These are phyloP conservation scores for Neurospora sp. DNA, from an alignment of 495 filamentous ascomycete species.

Conservation along the genomic window DNA sequence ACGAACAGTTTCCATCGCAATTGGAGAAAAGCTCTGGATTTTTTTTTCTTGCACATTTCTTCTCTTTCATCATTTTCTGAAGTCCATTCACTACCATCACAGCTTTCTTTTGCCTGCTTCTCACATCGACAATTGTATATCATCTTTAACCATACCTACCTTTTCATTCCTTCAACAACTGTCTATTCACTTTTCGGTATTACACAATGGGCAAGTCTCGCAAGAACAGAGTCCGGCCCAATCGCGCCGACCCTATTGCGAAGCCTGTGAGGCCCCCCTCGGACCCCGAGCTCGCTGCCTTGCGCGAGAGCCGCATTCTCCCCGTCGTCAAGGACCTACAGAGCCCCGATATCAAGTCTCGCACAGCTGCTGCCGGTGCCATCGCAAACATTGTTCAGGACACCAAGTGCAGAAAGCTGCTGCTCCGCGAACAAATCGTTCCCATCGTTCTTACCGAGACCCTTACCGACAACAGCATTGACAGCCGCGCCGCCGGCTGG, in stretches of 20 bases:
- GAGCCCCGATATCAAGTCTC: conserved; percentile 41
- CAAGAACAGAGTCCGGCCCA: conserved; percentile 24
- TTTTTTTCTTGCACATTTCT: neutral
- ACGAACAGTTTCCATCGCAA: neutral
- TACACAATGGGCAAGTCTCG: conserved; percentile 34
- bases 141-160: neutral
- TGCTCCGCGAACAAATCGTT: conserved; percentile 51
- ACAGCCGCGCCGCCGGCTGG: conserved; percentile 51
- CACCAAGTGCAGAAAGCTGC: conserved; percentile 44
- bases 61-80: neutral
- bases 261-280: conserved; percentile 42
- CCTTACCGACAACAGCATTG: conserved; percentile 45
- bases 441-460: conserved; percentile 49
- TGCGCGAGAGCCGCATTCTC: conserved; percentile 47
- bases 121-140: neutral
- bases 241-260: conserved; percentile 35
- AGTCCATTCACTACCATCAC: neutral
- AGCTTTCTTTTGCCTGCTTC: neutral
- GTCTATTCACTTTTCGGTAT: neutral
- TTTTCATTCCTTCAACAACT: neutral
- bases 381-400: conserved; percentile 51
- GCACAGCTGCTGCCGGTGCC: conserved; percentile 41
- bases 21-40: neutral
- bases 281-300: conserved; percentile 44
- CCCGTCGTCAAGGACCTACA: conserved; percentile 47